phyloP scores from a whole-genome alignment of 768 basidiomycete species.

The Lentinula aciculospora region DNA sequence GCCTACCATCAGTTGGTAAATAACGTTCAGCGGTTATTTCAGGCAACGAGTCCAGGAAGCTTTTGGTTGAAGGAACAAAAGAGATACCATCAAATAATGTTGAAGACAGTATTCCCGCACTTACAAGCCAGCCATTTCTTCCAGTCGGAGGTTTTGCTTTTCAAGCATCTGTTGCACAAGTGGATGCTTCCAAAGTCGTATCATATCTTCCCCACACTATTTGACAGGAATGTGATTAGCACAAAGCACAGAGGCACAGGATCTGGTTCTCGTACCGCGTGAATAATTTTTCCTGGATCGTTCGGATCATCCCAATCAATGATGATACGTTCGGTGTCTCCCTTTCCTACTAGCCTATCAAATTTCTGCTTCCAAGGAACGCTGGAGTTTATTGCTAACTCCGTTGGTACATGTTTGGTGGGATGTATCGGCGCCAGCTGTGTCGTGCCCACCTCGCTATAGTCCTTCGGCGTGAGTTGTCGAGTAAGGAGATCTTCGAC shows the following conservation, averaged over 20 bases:
- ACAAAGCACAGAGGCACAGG: not conserved
- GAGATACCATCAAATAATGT: not conserved
- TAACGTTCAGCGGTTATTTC: conserved; percentile 59
- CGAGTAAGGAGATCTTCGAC: conserved; percentile 58
- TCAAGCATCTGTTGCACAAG: conserved; percentile 46
- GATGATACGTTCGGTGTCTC: conserved; percentile 22
- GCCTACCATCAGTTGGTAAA: conserved; percentile 59
- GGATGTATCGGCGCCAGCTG: conserved; percentile 15
- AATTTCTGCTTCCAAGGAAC: conserved; percentile 47
- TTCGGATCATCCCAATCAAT: conserved; percentile 42
- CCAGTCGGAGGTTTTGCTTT: conserved; percentile 48
- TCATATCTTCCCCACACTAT: conserved; percentile 57
- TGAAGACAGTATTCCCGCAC: conserved; percentile 19
- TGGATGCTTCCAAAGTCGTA: conserved; percentile 55
- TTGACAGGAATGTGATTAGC: not conserved
- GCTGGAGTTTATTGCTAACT: conserved; percentile 49
- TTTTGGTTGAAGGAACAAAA: conserved; percentile 24
- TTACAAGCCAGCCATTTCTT: conserved; percentile 72
- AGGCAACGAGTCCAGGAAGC: conserved; percentile 64
- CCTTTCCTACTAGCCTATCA: conserved; percentile 24
- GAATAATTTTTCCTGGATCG: conserved; percentile 53
- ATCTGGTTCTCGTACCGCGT: conserved; percentile 21
- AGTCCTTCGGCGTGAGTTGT: conserved; percentile 44
- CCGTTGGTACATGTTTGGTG: conserved; percentile 27
- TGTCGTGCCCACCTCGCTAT: conserved; percentile 25